Percentiles rank a stretch among this genome's conserved stretches.
Evolutionary conservation across 306 rosid species (phyloP).

Genomic region (Rosa chinensis): DNA sequence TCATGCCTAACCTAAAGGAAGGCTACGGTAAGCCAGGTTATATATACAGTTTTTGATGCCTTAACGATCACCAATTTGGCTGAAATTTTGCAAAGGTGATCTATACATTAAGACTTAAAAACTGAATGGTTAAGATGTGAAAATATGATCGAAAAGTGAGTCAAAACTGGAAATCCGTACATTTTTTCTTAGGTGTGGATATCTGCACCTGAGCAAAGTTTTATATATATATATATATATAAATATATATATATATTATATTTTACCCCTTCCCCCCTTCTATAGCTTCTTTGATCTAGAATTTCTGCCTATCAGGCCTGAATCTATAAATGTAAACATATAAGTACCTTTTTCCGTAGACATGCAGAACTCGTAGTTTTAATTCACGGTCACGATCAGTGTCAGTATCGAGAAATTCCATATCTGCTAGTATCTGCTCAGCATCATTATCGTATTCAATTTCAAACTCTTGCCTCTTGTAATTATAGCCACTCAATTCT

Average conservation of each 20-base stretch:
- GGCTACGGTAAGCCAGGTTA: neutral
- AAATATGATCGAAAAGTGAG: too few relatives aligned
- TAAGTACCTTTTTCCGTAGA: slow-evolving; percentile 67
- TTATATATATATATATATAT: too few relatives aligned
- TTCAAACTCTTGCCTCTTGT: slow-evolving; percentile 83
- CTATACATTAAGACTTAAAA: too few relatives aligned
- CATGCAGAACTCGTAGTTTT: slow-evolving; percentile 66
- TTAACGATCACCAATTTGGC: too few relatives aligned
- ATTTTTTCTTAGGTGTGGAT: too few relatives aligned
- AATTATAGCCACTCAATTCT: slow-evolving; percentile 78
- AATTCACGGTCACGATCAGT: slow-evolving; percentile 53
- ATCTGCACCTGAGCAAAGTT: too few relatives aligned
- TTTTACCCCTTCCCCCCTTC: neutral
- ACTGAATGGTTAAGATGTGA: too few relatives aligned
- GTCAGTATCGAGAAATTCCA: slow-evolving; percentile 82
- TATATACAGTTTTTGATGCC: too few relatives aligned
- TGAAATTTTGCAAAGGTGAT: too few relatives aligned
- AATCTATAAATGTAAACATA: neutral
- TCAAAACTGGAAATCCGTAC: too few relatives aligned
- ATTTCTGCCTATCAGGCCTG: neutral
- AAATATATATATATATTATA: neutral
- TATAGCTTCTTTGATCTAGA: neutral
- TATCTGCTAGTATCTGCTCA: slow-evolving; percentile 84
- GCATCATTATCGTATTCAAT: slow-evolving; percentile 90
- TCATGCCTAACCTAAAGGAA: neutral